Conservation (phyloP, 2,329 filamentous ascomycete species). For the Ceratocystis albifundus region DNA sequence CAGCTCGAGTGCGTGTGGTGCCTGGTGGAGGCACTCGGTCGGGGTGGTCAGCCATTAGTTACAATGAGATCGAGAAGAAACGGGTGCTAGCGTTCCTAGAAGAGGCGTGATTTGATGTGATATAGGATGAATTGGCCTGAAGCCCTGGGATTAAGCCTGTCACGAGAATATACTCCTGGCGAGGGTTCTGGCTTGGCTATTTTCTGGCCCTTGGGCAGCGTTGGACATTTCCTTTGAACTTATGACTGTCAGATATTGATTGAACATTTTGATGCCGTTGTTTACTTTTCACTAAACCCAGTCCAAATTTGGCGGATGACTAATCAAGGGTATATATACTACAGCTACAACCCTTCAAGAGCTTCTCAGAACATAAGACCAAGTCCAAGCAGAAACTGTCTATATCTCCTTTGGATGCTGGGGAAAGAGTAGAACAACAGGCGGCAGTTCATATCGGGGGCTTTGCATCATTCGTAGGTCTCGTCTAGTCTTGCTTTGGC, state of each 20-base stretch:
- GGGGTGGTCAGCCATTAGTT: constrained; percentile 1
- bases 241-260: neutral
- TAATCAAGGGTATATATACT: neutral
- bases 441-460: no score
- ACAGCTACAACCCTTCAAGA: neutral
- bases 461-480: neutral
- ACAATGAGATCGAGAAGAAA: no score
- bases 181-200: neutral
- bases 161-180: neutral
- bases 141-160: neutral
- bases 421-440: no score
- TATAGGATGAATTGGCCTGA: neutral
- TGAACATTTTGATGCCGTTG: neutral
- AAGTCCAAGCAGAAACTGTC: neutral
- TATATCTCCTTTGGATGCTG: no score
- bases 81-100: neutral
- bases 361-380: neutral
- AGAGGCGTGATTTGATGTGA: neutral
- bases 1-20: constrained; percentile 14
- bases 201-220: neutral
- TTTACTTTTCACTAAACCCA: neutral
- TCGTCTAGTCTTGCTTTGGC: neutral
- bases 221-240: neutral
- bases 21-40: constrained; percentile 10
- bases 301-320: neutral